Base-by-base conservation (phyloP, 2,329 filamentous ascomycete genomes). In the Monilinia vaccinii-corymbosi region DNA sequence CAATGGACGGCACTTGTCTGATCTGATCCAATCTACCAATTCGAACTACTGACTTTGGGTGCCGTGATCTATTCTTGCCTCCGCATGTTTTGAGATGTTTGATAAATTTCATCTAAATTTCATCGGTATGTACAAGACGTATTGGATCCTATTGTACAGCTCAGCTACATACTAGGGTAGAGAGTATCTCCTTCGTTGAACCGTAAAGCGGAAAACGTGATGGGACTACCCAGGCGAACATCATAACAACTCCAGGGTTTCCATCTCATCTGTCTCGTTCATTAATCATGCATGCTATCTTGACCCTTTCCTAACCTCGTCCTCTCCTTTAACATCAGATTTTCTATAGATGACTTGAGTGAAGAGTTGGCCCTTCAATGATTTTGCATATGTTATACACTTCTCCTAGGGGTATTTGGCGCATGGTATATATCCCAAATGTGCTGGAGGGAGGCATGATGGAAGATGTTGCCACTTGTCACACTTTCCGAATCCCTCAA, bases 401-500 rank as follows among this genome's bases (percentile, higher is more conserved):
- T 44, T 14, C 3, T 55, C 5, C 28, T 14, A 7, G 14, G 4
- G 2, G 9, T 55, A 2, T 32, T 44, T 6, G 38, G 11, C 38
- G 18, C 38, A 34, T 44, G 16, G 11, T 36, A 36, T 36, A 34
- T 36, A 36, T 23, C 25, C 10, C 10, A 2, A 23, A 31, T 23
- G 9, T 13, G 6, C 11, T 13, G 13, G 5, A 32, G 8, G 25
- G 9, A 42, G 18, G 10, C 2, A 45, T 44, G 5, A 11, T 8
- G 7, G 38, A 34, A 44, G 23, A 11, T 18, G 5, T 21, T 23
- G 4, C 32, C 14, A 8, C 44, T 6, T 28, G 25, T 6, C 9
- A n/a, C 4, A 32, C 25, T 32, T 16, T 2, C 28, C 6, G 1
- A 14, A 6, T 2, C 4, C n/a, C 3, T 87, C 83, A 61, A 97